Evolutionary conservation across 805 yeast genomes (phyloP).

Genomic region (Scheffersomyces spartinae): DNA sequence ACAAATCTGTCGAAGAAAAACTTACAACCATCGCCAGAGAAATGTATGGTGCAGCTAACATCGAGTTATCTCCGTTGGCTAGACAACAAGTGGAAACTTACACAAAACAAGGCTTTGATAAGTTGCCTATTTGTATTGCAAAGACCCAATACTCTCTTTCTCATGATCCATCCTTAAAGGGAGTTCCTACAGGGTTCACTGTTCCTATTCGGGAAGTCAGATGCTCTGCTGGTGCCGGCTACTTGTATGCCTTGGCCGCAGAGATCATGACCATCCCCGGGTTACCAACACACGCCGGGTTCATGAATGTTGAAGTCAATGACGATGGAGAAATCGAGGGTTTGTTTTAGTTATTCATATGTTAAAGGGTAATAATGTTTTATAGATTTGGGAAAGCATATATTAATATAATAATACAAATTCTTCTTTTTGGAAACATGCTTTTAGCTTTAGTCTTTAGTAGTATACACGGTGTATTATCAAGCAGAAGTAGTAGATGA

Average conservation of each 20-base stretch:
- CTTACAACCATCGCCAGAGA: slow-evolving; percentile 65
- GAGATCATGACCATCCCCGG: slow-evolving; percentile 98
- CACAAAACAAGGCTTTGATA: slow-evolving; percentile 78
- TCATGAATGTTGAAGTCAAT: slow-evolving; percentile 92
- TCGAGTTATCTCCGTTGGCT: slow-evolving; percentile 78
- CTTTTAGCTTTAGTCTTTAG: too few relatives aligned
- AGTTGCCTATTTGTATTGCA: slow-evolving; percentile 92
- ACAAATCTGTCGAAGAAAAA: slow-evolving; percentile 69
- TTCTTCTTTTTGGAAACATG: too few relatives aligned
- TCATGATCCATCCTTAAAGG: slow-evolving; percentile 86
- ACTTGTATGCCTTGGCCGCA: slow-evolving; percentile 91
- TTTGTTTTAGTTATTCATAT: slow-evolving; percentile 48
- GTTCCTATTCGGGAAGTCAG: slow-evolving; percentile 93
- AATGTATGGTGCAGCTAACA: slow-evolving; percentile 87
- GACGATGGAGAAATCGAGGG: slow-evolving; percentile 90
- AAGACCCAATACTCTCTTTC: slow-evolving; percentile 95
- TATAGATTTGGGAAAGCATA: too few relatives aligned
- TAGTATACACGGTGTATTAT: too few relatives aligned
- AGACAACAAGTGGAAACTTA: slow-evolving; percentile 69
- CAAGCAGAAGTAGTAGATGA: too few relatives aligned
- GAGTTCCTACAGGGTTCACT: slow-evolving; percentile 89
- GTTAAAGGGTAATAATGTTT: too few relatives aligned
- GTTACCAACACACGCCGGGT: slow-evolving; percentile 89
- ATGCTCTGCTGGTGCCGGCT: slow-evolving; percentile 94
- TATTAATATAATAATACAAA: too few relatives aligned